Conservation (phyloP, 2,329 filamentous ascomycete species). For the Ophioceras dolichostomum region DNA sequence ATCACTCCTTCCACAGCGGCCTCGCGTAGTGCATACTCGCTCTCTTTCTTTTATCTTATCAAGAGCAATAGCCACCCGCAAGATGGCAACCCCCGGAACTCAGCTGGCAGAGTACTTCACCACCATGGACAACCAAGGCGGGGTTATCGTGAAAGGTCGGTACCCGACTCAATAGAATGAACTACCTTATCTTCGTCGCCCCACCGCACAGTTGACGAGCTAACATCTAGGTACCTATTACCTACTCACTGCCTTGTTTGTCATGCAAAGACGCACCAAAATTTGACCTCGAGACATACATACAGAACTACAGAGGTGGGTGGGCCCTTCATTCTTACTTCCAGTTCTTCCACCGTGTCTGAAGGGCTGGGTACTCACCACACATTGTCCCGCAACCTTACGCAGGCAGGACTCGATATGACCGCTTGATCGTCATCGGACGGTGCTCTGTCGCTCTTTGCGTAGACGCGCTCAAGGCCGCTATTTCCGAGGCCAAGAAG, state of each 20-base stretch:
- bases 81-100: conserved; percentile 21
- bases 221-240: too few relatives aligned
- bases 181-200: too few relatives aligned
- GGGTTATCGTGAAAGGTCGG: conserved; percentile 35
- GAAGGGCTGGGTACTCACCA: too few relatives aligned
- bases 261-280: conserved; percentile 56
- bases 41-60: too few relatives aligned
- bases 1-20: too few relatives aligned
- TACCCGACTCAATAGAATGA: too few relatives aligned
- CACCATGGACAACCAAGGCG: conserved; percentile 30
- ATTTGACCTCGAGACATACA: conserved; percentile 83
- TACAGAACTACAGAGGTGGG: conserved; percentile 76
- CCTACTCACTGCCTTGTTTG: conserved; percentile 2
- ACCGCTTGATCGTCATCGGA: conserved; percentile 74
- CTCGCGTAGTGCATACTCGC: too few relatives aligned
- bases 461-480: conserved; percentile 68
- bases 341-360: too few relatives aligned
- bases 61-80: too few relatives aligned
- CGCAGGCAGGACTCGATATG: conserved; percentile 65
- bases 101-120: conserved; percentile 29
- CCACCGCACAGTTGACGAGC: too few relatives aligned
- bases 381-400: too few relatives aligned
- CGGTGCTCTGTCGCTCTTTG: conserved; percentile 63
- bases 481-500: conserved; percentile 61
- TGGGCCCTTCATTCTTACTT: too few relatives aligned